Evolutionary conservation across 2,329 filamentous ascomycete genomes (phyloP).

Genomic region (Rhexocercosporidium sp.): DNA sequence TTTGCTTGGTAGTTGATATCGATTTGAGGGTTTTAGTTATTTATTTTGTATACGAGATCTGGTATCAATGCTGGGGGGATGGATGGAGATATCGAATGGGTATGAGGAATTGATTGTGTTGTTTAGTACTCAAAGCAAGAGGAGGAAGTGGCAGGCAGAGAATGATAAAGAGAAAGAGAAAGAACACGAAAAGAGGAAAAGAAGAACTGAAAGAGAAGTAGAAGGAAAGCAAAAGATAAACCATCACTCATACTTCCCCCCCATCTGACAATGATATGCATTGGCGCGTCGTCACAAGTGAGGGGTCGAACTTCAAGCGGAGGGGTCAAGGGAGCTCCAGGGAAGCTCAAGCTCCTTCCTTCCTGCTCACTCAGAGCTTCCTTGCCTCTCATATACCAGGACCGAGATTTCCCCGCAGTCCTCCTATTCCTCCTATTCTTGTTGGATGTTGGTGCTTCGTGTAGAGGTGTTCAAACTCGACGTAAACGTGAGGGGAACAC

Average conservation of each 20-base stretch:
- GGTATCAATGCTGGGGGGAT: neutral
- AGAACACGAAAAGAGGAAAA: neutral
- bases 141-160: neutral
- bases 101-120: neutral
- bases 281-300: slow-evolving; percentile 11
- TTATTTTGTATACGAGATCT: neutral
- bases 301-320: slow-evolving; percentile 8
- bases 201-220: neutral
- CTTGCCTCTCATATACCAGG: too few relatives aligned
- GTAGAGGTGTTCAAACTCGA: too few relatives aligned
- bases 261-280: neutral
- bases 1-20: neutral
- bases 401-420: too few relatives aligned
- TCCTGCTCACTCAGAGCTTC: neutral
- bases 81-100: neutral
- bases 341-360: neutral
- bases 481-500: slow-evolving; percentile 5
- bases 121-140: neutral
- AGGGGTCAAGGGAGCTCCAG: neutral
- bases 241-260: neutral
- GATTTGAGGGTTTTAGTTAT: neutral
- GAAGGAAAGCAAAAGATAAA: neutral
- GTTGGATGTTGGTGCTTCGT: too few relatives aligned
- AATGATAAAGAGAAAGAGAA: neutral
- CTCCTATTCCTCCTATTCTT: too few relatives aligned